Conservation (phyloP, 441 rosid species). For the Codiaeum variegatum region DNA sequence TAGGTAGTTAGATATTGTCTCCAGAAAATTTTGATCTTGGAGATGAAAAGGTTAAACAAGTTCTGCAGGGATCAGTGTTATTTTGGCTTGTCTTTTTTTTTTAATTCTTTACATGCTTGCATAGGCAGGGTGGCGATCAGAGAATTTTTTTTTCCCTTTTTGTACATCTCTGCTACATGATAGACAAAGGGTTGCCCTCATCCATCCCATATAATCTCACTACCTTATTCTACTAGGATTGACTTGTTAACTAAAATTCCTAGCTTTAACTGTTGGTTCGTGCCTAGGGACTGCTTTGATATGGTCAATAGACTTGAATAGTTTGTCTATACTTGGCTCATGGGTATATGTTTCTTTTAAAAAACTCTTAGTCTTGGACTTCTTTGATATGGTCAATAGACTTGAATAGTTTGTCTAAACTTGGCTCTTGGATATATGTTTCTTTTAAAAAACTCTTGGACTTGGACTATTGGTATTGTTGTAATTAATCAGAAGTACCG, state of each 20-base stretch:
- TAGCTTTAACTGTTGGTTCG: background rate
- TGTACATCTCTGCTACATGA: constrained; percentile 4
- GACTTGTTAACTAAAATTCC: background rate
- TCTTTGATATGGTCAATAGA: background rate
- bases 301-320: background rate
- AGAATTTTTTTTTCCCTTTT: background rate
- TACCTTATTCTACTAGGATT: background rate
- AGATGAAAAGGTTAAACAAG: background rate
- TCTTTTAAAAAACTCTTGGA: background rate
- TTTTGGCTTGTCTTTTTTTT: background rate
- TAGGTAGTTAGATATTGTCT: constrained; percentile 41
- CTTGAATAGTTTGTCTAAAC: background rate
- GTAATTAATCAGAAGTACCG: background rate
- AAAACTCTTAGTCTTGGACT: background rate
- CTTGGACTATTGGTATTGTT: background rate
- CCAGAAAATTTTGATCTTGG: constrained; percentile 2
- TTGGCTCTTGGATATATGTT: background rate
- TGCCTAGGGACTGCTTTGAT: background rate
- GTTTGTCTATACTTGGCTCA: background rate
- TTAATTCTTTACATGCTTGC: background rate
- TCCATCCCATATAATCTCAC: background rate
- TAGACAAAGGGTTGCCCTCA: background rate
- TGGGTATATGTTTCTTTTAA: background rate
- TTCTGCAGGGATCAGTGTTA: background rate
- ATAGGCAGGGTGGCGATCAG: background rate